Evolutionary conservation across 257 asterid species (phyloP), one percentile per base, ranked within the genome.

Genomic region (Striga asiatica): DNA sequence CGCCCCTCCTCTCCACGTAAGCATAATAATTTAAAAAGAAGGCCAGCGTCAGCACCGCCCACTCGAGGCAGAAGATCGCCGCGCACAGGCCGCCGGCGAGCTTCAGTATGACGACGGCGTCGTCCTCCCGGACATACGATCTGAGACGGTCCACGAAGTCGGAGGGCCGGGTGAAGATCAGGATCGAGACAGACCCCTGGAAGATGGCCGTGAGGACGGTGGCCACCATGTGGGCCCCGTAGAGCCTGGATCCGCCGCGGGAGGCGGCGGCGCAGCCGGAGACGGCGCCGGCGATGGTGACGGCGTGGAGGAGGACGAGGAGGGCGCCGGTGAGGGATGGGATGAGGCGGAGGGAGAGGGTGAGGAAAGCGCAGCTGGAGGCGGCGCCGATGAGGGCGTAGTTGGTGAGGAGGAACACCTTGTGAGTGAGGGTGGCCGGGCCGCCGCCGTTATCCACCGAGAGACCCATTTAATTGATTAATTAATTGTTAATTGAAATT

Each of bases 151-250:
- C 72, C 0, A 89, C 79, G 67, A 89, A 89, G 24, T 89, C 95
- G 0, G 72, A 43, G 0, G 94, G 84, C 1, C 83, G 68, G 1
- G 94, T 82, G 72, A 81, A 89, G 13, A 89, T 85, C 27, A 89
- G 85, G 24, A 85, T 82, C 0, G 95, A 81, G 9, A 85, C 82
- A 10, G 95, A 81, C 12, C 97, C 97, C 62, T 89, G 97, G 51
- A 89, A 85, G 45, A 89, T 83, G 38, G 97, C 95, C 0, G 95
- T 85, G 9, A 85, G 76, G 7, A 85, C 95, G 0, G 95, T 83
- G 17, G 89, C 81, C 24, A 79, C 82, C 94, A 83, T 89, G 79
- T 86, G 97, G 2, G 89, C 83, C 12, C 89, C 94, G 62, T 89
- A 89, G 78, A 80, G 65, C 43, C 72, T 81, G 0, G 79, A 49